A percentile compares a stretch with the other conserved stretches of the same genome.
phyloP scores from a whole-genome alignment of 2,329 filamentous ascomycete species.

The Cladosporium sp. region DNA sequence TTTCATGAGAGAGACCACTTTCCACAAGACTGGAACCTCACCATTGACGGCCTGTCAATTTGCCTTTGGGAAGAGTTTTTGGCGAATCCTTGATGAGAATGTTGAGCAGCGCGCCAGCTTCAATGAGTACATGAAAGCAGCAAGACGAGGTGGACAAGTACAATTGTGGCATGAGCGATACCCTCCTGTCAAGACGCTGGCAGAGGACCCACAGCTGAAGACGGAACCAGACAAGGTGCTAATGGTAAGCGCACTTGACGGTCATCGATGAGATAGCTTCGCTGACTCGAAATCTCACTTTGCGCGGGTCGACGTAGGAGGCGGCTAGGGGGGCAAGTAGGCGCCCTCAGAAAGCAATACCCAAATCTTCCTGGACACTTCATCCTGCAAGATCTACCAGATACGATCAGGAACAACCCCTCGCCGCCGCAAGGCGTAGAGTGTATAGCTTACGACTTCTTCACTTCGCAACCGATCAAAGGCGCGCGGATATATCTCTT shows the following conservation, averaged over 20 bases:
- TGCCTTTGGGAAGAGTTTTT: neutral
- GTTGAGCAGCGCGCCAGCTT: neutral
- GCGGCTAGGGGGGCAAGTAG: slow-evolving; percentile 14
- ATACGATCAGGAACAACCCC: slow-evolving; percentile 10
- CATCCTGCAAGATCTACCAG: slow-evolving; percentile 17
- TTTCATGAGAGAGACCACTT: neutral
- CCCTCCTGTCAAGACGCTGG: neutral
- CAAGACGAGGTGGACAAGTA: neutral
- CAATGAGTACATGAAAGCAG: slow-evolving; percentile 1
- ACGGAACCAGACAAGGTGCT: slow-evolving; percentile 7
- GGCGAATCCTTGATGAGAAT: neutral
- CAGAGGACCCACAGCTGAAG: slow-evolving; percentile 1
- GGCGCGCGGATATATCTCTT: slow-evolving; percentile 22
- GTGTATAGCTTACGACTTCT: slow-evolving; percentile 17
- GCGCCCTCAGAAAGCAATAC: slow-evolving; percentile 2
- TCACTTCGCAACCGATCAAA: slow-evolving; percentile 17
- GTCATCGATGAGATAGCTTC: neutral
- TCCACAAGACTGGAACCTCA: neutral
- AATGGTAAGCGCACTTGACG: neutral
- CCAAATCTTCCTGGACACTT: slow-evolving; percentile 14
- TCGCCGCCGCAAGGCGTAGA: slow-evolving; percentile 8
- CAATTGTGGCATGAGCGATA: neutral
- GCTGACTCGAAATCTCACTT: neutral
- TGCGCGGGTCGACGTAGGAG: slow-evolving; percentile 16
- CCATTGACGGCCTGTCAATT: neutral